These are phyloP conservation scores for Trichoderma sp. DNA, from an alignment of 2,329 filamentous ascomycete genomes.

Conservation along the genomic window DNA sequence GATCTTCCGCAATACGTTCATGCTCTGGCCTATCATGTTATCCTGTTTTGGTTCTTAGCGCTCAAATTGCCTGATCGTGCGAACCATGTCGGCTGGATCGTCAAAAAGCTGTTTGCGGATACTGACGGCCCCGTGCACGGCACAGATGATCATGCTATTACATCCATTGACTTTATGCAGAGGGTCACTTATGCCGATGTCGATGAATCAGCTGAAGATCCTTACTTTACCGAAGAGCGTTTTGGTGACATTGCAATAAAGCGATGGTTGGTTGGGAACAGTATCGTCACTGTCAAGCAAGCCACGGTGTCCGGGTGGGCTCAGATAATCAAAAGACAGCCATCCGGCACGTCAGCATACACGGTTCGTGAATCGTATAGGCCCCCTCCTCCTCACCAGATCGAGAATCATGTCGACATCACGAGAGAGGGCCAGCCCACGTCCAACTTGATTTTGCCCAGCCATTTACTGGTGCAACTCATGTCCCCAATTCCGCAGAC, in stretches of 20 bases:
- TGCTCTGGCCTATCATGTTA: constrained; percentile 88
- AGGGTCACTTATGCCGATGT: constrained; percentile 81
- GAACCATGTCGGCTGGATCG: constrained; percentile 85
- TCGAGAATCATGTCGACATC: constrained; percentile 45
- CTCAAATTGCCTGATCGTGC: constrained; percentile 80
- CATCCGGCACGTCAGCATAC: constrained; percentile 63
- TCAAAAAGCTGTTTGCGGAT: constrained; percentile 79
- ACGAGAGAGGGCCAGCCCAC: constrained; percentile 51
- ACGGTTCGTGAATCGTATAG: constrained; percentile 58
- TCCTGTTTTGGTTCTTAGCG: constrained; percentile 95
- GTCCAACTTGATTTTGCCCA: constrained; percentile 65
- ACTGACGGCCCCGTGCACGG: constrained; percentile 64
- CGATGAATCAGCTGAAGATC: constrained; percentile 68
- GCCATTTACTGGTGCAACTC: constrained; percentile 68
- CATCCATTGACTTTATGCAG: constrained; percentile 94
- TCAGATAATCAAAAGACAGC: constrained; percentile 67
- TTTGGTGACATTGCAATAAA: constrained; percentile 66
- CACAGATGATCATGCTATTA: constrained; percentile 87
- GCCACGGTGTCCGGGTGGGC: constrained; percentile 64
- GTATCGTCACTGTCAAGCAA: constrained; percentile 72
- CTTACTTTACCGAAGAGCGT: constrained; percentile 60
- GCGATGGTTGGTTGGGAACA: constrained; percentile 71
- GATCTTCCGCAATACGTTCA: constrained; percentile 92
- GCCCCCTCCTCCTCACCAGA: constrained; percentile 57
- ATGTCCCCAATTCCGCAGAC: constrained; percentile 61